A percentile compares a stretch with the other conserved stretches of the same genome.
phyloP scores from a whole-genome alignment of 2,329 filamentous ascomycete genomes.

The Colletotrichum endophyticum region DNA sequence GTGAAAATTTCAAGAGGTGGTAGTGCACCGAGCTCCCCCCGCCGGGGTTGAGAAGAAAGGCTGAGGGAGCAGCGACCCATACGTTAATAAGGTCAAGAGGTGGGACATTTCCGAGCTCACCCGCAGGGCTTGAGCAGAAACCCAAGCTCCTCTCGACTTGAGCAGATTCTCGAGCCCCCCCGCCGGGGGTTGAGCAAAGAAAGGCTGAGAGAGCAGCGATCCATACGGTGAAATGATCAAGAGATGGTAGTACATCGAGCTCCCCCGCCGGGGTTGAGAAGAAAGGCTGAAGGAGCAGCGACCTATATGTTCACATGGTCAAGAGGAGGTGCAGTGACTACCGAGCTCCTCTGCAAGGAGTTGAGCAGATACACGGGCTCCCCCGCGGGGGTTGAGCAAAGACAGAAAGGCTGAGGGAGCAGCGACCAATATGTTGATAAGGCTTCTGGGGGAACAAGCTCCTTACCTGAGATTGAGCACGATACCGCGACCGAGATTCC shows the following conservation, averaged over 20 bases:
- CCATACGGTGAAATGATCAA: neutral
- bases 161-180: too few species aligned
- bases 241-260: neutral
- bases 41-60: too few species aligned
- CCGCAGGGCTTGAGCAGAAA: neutral
- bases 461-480: neutral
- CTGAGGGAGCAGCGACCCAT: neutral
- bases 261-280: neutral
- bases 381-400: neutral
- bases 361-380: neutral
- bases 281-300: neutral
- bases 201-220: neutral
- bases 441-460: neutral
- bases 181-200: neutral
- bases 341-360: neutral
- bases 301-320: neutral
- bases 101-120: too few species aligned
- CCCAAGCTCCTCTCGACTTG: too few species aligned
- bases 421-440: neutral
- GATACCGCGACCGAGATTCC: too few species aligned
- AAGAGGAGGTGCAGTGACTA: neutral
- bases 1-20: too few species aligned
- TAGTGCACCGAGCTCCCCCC: too few species aligned
- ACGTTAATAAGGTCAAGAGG: neutral
- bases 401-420: neutral